These are phyloP conservation scores for Scleroderma bovista DNA, from an alignment of 768 basidiomycete species.

Conservation along the genomic window DNA sequence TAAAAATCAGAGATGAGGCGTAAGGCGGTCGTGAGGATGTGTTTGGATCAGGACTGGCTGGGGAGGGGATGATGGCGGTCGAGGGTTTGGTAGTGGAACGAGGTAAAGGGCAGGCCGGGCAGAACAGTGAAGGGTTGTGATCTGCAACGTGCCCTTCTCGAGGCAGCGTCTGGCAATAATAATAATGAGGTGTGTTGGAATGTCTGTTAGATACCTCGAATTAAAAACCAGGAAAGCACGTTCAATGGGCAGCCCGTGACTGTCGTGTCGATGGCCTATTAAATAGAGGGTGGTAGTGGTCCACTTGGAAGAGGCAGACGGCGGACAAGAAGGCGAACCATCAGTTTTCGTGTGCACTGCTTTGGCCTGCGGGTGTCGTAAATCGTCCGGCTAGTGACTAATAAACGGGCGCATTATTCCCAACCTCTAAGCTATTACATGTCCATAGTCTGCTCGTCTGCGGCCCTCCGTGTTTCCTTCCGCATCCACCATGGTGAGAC, in stretches of 20 bases:
- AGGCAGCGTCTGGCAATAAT: constrained; percentile 46
- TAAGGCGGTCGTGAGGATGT: constrained; percentile 55
- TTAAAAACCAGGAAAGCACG: constrained; percentile 17
- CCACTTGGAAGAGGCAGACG: constrained; percentile 14
- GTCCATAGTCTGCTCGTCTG: too few species aligned
- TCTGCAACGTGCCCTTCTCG: constrained; percentile 70
- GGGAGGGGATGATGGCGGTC: constrained; percentile 29
- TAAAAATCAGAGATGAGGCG: constrained; percentile 47
- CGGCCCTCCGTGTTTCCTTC: too few species aligned
- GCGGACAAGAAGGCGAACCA: constrained; percentile 4
- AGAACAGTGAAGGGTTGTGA: constrained; percentile 55
- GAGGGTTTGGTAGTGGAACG: constrained; percentile 42
- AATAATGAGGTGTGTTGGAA: constrained; percentile 22
- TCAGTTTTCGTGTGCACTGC: constrained; percentile 1
- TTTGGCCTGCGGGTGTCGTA: constrained; percentile 30
- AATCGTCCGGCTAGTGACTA: constrained; percentile 20
- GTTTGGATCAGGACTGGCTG: constrained; percentile 25
- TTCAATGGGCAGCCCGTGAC: constrained; percentile 13
- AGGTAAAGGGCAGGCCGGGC: constrained; percentile 56
- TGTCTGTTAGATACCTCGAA: constrained; percentile 13
- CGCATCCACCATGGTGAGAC: too few species aligned
- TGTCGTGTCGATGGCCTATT: constrained; percentile 8
- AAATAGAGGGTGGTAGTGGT: constrained; percentile 16
- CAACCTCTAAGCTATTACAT: too few species aligned
- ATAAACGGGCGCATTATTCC: constrained; percentile 6